A percentile compares a stretch with the other conserved stretches of the same genome.
Evolutionary conservation across 306 rosid species (phyloP).

Genomic region (Casuarina glauca): DNA sequence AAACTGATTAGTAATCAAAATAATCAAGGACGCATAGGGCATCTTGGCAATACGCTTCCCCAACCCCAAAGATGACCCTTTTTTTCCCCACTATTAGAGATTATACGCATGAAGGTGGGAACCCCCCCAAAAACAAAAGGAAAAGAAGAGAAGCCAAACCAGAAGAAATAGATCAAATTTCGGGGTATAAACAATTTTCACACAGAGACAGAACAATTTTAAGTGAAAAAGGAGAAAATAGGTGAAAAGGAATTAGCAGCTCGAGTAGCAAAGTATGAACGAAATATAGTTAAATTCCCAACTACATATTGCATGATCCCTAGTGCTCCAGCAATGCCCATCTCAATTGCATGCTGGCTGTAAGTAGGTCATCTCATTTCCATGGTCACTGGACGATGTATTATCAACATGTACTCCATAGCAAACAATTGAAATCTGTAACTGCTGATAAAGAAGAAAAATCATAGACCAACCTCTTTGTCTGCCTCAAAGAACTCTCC

Average conservation of each 20-base stretch:
- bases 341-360: neutral
- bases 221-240: neutral
- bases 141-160: no score
- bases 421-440: neutral
- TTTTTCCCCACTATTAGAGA: neutral
- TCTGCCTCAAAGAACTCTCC: constrained; percentile 43
- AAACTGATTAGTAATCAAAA: neutral
- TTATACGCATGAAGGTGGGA: neutral
- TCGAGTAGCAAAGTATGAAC: neutral
- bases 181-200: neutral
- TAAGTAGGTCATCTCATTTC: no score
- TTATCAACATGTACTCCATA: neutral
- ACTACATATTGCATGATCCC: neutral
- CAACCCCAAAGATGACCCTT: neutral
- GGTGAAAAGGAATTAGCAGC: neutral
- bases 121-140: no score
- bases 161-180: neutral
- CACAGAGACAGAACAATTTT: neutral
- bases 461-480: constrained; percentile 28
- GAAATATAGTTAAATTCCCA: neutral
- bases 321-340: neutral
- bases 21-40: neutral
- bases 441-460: neutral
- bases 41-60: neutral
- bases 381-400: neutral